Percentiles rank a stretch among this genome's conserved stretches.
Conservation (phyloP, 495 filamentous ascomycete species). For the Lasiosphaeria hispida region DNA sequence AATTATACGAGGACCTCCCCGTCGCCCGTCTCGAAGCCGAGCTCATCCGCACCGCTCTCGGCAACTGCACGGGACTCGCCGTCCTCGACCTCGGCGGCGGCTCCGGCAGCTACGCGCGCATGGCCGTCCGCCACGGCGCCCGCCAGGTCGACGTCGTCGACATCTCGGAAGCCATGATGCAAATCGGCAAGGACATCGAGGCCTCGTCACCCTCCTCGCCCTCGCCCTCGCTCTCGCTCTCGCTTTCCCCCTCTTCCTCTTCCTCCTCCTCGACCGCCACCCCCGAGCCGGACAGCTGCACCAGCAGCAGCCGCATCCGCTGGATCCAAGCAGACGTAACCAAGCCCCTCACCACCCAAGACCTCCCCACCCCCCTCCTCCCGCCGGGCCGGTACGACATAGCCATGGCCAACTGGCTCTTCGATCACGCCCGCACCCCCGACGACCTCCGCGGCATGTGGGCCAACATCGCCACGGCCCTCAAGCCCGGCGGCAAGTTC, state of each 20-base stretch:
- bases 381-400: slow-evolving; percentile 21
- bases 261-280: too few relatives aligned
- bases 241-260: too few relatives aligned
- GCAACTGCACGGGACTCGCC: slow-evolving; percentile 20
- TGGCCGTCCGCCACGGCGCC: slow-evolving; percentile 26
- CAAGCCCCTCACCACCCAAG: neutral
- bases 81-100: slow-evolving; percentile 41
- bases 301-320: neutral
- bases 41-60: slow-evolving; percentile 26
- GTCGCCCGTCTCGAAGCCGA: too few relatives aligned
- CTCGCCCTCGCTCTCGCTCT: neutral
- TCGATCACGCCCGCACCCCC: slow-evolving; percentile 22
- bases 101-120: slow-evolving; percentile 30
- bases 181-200: slow-evolving; percentile 11
- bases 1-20: too few relatives aligned
- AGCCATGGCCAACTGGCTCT: slow-evolving; percentile 19
- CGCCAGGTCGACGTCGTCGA: slow-evolving; percentile 33
- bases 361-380: neutral
- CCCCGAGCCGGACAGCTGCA: too few relatives aligned
- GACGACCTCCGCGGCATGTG: slow-evolving; percentile 24
- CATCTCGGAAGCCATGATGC: slow-evolving; percentile 30
- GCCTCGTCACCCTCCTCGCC: too few relatives aligned
- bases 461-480: slow-evolving; percentile 18
- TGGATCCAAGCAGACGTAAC: neutral
- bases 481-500: slow-evolving; percentile 26